Evolutionary conservation across 371 early-diverging fungal species (phyloP).

Genomic region (Synchytrium microbalum): DNA sequence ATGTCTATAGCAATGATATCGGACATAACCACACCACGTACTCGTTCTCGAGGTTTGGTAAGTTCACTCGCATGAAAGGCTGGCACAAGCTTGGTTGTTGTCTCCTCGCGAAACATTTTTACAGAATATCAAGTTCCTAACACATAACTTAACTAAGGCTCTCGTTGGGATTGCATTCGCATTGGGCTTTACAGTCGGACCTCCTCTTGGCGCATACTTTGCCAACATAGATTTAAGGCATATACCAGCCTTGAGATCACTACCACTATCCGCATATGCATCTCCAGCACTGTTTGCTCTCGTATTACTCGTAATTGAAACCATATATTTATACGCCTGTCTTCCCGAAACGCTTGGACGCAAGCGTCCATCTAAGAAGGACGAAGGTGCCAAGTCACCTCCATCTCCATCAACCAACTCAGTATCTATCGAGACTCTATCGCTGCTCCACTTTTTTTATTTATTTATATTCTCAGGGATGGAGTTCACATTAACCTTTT

Average conservation of each 20-base stretch:
- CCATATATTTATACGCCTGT: conserved; percentile 55
- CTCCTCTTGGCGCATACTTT: conserved; percentile 85
- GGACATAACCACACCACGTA: conserved; percentile 75
- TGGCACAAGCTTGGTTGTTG: not conserved
- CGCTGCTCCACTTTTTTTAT: conserved; percentile 70
- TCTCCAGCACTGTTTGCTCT: conserved; percentile 80
- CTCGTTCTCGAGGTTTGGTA: conserved; percentile 69
- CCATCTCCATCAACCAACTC: too few relatives aligned
- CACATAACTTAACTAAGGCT: conserved; percentile 47
- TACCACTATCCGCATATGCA: conserved; percentile 67
- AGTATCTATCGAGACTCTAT: conserved; percentile 43
- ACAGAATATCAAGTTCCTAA: too few relatives aligned
- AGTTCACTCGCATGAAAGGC: conserved; percentile 7
- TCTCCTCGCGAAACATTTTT: too few relatives aligned
- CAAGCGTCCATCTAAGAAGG: conserved; percentile 19
- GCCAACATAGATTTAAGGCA: conserved; percentile 60
- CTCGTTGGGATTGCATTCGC: conserved; percentile 95
- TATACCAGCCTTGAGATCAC: conserved; percentile 40
- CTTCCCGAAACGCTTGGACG: conserved; percentile 76
- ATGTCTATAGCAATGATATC: conserved; percentile 91
- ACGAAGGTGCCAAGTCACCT: not conserved
- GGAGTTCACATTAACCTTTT: conserved; percentile 95
- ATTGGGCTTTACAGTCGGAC: conserved; percentile 91
- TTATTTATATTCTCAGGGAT: conserved; percentile 92
- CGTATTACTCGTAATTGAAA: conserved; percentile 69